Percentiles rank a stretch among this genome's conserved stretches.
These are phyloP conservation scores for Cylindrotheca closterium DNA, from an alignment of 108 stramenopile genomes.

Conservation along the genomic window DNA sequence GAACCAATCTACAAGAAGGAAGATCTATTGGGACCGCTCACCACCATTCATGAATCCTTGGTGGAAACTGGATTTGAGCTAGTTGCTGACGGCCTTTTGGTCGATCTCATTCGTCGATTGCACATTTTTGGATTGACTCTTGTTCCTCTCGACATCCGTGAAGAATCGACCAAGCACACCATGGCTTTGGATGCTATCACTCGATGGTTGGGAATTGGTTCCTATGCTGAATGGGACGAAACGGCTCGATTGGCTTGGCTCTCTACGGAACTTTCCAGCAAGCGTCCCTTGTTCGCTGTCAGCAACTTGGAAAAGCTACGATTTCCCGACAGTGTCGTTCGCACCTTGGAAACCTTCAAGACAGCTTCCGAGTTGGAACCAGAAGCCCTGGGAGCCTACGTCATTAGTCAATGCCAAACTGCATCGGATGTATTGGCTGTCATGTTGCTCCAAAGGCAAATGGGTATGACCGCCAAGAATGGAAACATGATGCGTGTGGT, in stretches of 20 bases:
- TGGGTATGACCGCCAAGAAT: constrained; percentile 75
- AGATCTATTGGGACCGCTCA: constrained; percentile 81
- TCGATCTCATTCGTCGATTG: constrained; percentile 92
- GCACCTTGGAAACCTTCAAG: constrained; percentile 77
- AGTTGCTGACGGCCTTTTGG: constrained; percentile 87
- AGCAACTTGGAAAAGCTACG: constrained; percentile 57
- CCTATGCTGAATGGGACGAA: constrained; percentile 93
- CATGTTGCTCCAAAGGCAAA: constrained; percentile 92
- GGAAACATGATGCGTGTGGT: constrained; percentile 92
- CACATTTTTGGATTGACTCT: constrained; percentile 90
- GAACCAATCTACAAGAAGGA: constrained; percentile 60
- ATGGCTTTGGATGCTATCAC: constrained; percentile 94
- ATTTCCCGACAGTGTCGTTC: constrained; percentile 55
- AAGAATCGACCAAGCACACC: constrained; percentile 92
- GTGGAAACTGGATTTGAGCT: constrained; percentile 77
- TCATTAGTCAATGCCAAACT: constrained; percentile 90
- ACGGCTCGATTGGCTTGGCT: constrained; percentile 84
- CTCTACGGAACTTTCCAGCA: constrained; percentile 76
- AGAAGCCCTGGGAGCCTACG: constrained; percentile 93
- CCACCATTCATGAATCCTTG: constrained; percentile 84
- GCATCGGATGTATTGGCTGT: constrained; percentile 97
- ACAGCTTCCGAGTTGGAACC: constrained; percentile 72
- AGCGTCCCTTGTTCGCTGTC: constrained; percentile 87
- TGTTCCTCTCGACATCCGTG: constrained; percentile 93
- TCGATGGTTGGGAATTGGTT: constrained; percentile 87